These are phyloP conservation scores for Cordia subcordata DNA, from an alignment of 257 asterid species.

Conservation along the genomic window DNA sequence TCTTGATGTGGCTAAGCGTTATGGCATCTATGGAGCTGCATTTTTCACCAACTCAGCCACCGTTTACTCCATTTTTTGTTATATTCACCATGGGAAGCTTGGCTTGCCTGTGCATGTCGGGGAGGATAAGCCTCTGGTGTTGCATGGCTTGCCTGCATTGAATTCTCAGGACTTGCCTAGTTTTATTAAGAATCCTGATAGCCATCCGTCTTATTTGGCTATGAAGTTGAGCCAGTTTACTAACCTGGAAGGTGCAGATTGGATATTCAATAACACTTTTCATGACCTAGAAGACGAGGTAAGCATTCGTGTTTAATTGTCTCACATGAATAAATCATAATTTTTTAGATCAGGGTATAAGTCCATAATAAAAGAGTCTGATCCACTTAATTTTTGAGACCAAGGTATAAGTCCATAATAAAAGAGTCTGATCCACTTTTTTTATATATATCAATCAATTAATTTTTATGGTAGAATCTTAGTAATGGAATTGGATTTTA, in stretches of 20 bases:
- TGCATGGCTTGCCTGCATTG: conserved; percentile 60
- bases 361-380: no score
- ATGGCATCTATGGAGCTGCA: conserved; percentile 50
- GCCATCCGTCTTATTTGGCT: conserved; percentile 59
- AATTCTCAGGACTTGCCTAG: conserved; percentile 46
- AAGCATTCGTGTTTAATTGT: not conserved
- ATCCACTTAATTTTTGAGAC: no score
- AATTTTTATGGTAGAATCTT: no score
- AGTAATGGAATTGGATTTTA: no score
- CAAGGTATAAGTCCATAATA: no score
- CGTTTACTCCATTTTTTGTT: conserved; percentile 49
- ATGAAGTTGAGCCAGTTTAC: conserved; percentile 63
- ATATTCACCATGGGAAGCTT: conserved; percentile 35
- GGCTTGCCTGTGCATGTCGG: conserved; percentile 37
- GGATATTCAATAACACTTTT: conserved; percentile 47
- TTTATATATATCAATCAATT: no score
- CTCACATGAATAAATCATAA: no score
- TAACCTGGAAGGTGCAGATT: conserved; percentile 48
- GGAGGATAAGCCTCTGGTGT: conserved; percentile 23
- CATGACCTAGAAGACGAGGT: conserved; percentile 49
- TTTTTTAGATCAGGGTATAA: no score
- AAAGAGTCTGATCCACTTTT: no score
- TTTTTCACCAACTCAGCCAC: conserved; percentile 62
- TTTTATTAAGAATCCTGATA: conserved; percentile 47
- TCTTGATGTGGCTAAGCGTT: conserved; percentile 51